Evolutionary conservation across 192 early-diverging fungal species (phyloP).

Genomic region (Entophlyctis helioformis): DNA sequence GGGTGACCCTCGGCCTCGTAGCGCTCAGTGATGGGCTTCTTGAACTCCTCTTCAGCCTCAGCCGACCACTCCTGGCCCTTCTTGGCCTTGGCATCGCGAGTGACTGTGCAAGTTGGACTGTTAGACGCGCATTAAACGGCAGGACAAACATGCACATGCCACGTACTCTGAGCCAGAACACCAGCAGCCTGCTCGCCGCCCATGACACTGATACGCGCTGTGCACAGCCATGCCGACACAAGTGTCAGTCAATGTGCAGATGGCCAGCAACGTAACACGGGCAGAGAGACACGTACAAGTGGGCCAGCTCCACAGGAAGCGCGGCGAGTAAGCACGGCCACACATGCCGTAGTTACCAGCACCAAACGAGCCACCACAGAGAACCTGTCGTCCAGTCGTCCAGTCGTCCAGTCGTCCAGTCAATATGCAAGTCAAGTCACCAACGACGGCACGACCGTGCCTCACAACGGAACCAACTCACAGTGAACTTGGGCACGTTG

Average conservation of each 20-base stretch:
- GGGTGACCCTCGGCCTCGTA: constrained; percentile 95
- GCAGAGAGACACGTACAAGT: constrained; percentile 29
- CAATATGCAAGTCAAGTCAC: no score
- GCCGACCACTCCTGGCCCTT: constrained; percentile 62
- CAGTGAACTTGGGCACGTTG: constrained; percentile 86
- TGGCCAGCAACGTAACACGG: background rate
- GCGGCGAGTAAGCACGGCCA: constrained; percentile 79
- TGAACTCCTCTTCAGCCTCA: constrained; percentile 73
- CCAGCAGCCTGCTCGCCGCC: constrained; percentile 93
- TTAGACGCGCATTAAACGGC: background rate
- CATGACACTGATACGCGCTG: constrained; percentile 91
- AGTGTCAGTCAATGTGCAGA: background rate
- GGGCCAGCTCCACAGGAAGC: constrained; percentile 97
- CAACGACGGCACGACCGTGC: no score
- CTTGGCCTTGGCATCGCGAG: constrained; percentile 66
- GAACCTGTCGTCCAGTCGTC: constrained; percentile 7
- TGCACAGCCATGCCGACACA: constrained; percentile 5
- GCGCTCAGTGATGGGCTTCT: constrained; percentile 62
- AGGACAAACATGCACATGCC: background rate
- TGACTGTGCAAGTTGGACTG: constrained; percentile 30
- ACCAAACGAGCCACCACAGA: constrained; percentile 43
- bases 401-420: no score
- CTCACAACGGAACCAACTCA: no score
- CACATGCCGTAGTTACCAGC: constrained; percentile 93
- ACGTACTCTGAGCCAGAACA: constrained; percentile 64